phyloP scores from a whole-genome alignment of 257 asterid genomes.

The Penstemon newberryi region DNA sequence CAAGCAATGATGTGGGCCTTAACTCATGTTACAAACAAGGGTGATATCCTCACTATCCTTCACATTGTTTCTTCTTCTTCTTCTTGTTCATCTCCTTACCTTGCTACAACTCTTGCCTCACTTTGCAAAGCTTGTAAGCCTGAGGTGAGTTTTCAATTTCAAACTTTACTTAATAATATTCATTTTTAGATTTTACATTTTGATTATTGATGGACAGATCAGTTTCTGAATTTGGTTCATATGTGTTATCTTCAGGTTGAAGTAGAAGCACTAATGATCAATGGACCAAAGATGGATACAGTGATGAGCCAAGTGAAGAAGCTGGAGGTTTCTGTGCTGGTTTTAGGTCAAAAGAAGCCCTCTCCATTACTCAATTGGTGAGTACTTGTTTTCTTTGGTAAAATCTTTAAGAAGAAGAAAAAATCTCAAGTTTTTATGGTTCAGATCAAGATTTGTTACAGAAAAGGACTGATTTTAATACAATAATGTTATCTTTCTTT shows the following conservation, averaged over 20 bases:
- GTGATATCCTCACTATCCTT: conserved; percentile 77
- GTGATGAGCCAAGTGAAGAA: conserved; percentile 86
- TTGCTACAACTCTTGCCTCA: conserved; percentile 72
- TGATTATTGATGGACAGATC: background rate
- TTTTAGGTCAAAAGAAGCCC: conserved; percentile 71
- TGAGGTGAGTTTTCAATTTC: conserved; percentile 47
- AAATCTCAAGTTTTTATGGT: background rate
- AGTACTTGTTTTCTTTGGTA: background rate
- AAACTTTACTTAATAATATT: background rate
- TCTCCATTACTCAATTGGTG: conserved; percentile 62
- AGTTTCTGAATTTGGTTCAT: background rate
- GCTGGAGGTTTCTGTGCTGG: conserved; percentile 87
- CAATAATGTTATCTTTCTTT: too few relatives aligned
- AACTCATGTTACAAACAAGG: conserved; percentile 75
- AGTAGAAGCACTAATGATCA: conserved; percentile 81
- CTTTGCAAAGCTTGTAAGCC: conserved; percentile 89
- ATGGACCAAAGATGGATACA: conserved; percentile 82
- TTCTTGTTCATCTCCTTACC: conserved; percentile 42
- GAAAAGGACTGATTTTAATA: too few relatives aligned
- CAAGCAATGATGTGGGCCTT: conserved; percentile 99
- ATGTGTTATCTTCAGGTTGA: conserved; percentile 52
- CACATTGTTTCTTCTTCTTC: conserved; percentile 56
- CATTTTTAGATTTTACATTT: background rate
- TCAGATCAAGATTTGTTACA: background rate
- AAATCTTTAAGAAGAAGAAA: background rate